Conservation (phyloP, 2,329 filamentous ascomycete species). For the Botryotinia convoluta region DNA sequence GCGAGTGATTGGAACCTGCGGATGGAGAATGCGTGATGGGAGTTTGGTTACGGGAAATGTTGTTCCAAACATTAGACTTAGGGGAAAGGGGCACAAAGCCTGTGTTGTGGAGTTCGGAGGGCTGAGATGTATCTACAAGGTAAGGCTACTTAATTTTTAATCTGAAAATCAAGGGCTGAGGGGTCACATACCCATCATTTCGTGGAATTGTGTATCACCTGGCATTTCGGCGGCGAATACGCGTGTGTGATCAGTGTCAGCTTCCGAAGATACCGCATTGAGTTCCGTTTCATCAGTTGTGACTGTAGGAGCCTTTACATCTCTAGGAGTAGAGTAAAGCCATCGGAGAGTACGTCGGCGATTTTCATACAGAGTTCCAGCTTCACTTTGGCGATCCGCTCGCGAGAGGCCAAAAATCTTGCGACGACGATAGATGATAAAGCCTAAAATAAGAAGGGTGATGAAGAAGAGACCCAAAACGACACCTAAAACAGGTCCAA, state of each 20-base stretch:
- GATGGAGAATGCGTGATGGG: conserved; percentile 23
- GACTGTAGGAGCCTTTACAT: conserved; percentile 35
- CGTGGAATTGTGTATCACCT: conserved; percentile 34
- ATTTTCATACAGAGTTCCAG: conserved; percentile 30
- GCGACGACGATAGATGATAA: conserved; percentile 52
- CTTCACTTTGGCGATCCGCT: conserved; percentile 28
- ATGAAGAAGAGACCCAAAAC: conserved; percentile 58
- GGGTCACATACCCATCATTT: conserved; percentile 37
- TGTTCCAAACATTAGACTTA: conserved; percentile 11
- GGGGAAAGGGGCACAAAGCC: conserved; percentile 24
- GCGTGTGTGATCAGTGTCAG: conserved; percentile 26
- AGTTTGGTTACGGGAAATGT: conserved; percentile 4
- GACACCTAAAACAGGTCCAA: conserved; percentile 60
- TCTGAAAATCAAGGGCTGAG: conserved; percentile 1
- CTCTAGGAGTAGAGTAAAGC: conserved; percentile 29
- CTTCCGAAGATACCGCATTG: conserved; percentile 19
- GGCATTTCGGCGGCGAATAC: conserved; percentile 29
- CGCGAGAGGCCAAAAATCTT: conserved; percentile 30
- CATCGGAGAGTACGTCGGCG: conserved; percentile 32
- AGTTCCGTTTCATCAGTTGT: conserved; percentile 33
- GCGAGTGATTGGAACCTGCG: conserved; percentile 21
- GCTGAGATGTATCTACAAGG: conserved; percentile 31
- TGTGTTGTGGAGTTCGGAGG: conserved; percentile 28
- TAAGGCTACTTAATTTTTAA: conserved; percentile 1
- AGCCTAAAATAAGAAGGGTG: conserved; percentile 49